Conservation (phyloP, 2,329 filamentous ascomycete species). For the Colletotrichum sp. region DNA sequence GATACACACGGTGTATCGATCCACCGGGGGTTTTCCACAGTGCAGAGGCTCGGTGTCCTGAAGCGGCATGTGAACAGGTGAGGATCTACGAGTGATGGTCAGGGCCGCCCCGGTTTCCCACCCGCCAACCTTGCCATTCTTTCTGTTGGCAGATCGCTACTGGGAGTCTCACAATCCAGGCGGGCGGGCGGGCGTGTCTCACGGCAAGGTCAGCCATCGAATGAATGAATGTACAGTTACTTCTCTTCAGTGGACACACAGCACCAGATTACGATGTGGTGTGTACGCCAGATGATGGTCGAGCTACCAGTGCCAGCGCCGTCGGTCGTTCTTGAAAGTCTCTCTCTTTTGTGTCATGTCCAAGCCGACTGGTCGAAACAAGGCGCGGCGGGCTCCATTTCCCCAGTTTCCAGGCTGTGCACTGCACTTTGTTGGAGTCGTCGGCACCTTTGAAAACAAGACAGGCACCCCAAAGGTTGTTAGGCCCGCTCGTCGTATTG, state of each 20-base stretch:
- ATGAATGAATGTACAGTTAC: background rate
- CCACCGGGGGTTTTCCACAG: background rate
- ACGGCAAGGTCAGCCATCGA: background rate
- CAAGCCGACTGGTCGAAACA: background rate
- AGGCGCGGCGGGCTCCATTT: background rate
- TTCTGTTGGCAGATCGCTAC: background rate
- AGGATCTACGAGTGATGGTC: background rate
- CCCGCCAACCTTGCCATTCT: background rate
- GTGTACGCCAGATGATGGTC: background rate
- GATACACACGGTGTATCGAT: background rate
- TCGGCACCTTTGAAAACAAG: background rate
- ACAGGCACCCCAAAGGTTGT: background rate
- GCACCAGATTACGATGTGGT: background rate
- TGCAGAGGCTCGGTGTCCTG: background rate
- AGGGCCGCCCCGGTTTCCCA: background rate
- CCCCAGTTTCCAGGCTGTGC: constrained; percentile 20
- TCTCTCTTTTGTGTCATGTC: background rate
- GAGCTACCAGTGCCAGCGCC: background rate
- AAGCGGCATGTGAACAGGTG: background rate
- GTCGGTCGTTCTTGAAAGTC: background rate
- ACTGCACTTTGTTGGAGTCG: constrained; percentile 6
- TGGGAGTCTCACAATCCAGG: background rate
- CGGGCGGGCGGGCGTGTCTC: background rate
- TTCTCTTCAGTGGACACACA: background rate
- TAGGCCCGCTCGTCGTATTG: background rate